Conservation (phyloP, 192 early-diverging fungal genomes). For the Entomortierella beljakovae region DNA sequence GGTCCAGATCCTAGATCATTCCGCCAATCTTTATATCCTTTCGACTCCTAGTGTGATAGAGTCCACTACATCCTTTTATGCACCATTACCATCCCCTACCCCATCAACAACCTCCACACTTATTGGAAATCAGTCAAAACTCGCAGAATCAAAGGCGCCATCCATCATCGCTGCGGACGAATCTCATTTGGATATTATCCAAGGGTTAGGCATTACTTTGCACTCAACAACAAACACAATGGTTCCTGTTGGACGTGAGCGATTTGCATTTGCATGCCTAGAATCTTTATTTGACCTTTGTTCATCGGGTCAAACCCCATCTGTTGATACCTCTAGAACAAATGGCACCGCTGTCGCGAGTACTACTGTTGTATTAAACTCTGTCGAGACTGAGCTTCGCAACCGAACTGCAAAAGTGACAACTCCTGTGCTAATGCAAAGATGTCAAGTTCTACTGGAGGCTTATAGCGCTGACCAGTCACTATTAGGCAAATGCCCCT, state of each 20-base stretch:
- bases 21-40: slow-evolving; percentile 52
- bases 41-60: slow-evolving; percentile 54
- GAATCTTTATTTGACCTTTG: slow-evolving; percentile 74
- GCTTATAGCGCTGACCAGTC: slow-evolving; percentile 74
- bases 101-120: not conserved
- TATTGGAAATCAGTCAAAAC: not conserved
- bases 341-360: not conserved
- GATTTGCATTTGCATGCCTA: slow-evolving; percentile 74
- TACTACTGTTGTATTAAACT: not conserved
- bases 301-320: slow-evolving; percentile 24
- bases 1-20: slow-evolving; percentile 68
- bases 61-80: not conserved
- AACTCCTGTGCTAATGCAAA: slow-evolving; percentile 71
- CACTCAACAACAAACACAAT: slow-evolving; percentile 65
- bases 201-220: slow-evolving; percentile 40
- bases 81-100: not conserved
- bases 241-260: slow-evolving; percentile 70
- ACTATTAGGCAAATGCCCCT: slow-evolving; percentile 73
- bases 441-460: slow-evolving; percentile 67
- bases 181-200: slow-evolving; percentile 26
- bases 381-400: slow-evolving; percentile 59
- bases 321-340: not conserved
- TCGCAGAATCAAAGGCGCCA: not conserved
- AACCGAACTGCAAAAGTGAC: slow-evolving; percentile 70
- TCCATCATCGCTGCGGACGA: not conserved